phyloP scores from a whole-genome alignment of 1,139 yeast genomes.

The Yamadazyma membranifaciens region DNA sequence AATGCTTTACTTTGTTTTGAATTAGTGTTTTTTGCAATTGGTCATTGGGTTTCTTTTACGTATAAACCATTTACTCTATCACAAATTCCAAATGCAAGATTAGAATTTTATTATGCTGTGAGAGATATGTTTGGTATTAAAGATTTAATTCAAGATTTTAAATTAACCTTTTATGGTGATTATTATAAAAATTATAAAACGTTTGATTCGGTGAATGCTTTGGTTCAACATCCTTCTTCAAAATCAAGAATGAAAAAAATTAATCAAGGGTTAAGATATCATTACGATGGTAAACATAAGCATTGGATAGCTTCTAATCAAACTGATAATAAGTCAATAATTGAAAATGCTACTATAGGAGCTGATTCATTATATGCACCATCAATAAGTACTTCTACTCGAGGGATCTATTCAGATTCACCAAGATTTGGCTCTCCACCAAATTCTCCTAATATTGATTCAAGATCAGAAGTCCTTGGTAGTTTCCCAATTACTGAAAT shows the following conservation, averaged over 20 bases:
- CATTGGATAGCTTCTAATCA: conserved; percentile 68
- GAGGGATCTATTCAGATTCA: conserved; percentile 32
- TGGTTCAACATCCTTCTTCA: conserved; percentile 67
- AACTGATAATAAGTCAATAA: conserved; percentile 18
- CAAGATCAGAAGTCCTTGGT: conserved; percentile 7
- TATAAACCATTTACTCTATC: conserved; percentile 67
- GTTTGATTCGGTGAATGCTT: conserved; percentile 77
- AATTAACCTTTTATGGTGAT: conserved; percentile 68
- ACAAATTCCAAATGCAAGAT: conserved; percentile 64
- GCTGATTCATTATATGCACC: conserved; percentile 25
- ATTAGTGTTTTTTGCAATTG: conserved; percentile 78
- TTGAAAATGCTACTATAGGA: conserved; percentile 16
- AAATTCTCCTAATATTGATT: conserved; percentile 23
- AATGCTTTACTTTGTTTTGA: conserved; percentile 82
- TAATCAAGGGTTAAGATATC: conserved; percentile 80
- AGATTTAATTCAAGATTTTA: conserved; percentile 78
- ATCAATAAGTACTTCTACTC: conserved; percentile 33
- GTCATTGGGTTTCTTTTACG: conserved; percentile 86
- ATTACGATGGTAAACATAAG: conserved; percentile 72
- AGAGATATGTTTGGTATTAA: conserved; percentile 74
- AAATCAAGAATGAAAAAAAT: conserved; percentile 69
- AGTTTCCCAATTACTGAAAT: conserved; percentile 25
- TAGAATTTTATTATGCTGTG: conserved; percentile 59
- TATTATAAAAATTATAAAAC: conserved; percentile 72
- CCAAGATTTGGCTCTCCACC: conserved; percentile 24